These are phyloP conservation scores for Saccharomycopsis amapae DNA, from an alignment of 805 yeast species.

Conservation along the genomic window DNA sequence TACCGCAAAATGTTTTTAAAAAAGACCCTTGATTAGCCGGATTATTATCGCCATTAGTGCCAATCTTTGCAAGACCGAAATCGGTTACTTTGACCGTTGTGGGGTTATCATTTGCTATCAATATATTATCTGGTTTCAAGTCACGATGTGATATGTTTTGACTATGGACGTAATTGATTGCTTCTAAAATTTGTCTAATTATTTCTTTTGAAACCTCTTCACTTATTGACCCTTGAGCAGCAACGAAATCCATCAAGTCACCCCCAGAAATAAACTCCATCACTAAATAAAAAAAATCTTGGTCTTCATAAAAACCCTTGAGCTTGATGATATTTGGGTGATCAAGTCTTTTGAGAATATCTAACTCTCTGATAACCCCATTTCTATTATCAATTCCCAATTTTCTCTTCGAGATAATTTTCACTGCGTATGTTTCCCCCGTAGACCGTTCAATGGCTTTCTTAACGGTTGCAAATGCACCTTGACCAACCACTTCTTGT, in stretches of 20 bases:
- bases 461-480: constrained; percentile 96
- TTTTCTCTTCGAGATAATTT: constrained; percentile 77
- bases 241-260: constrained; percentile 95
- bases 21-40: constrained; percentile 54
- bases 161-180: constrained; percentile 80
- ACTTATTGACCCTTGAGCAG: constrained; percentile 84
- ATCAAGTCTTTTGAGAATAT: constrained; percentile 64
- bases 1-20: constrained; percentile 96
- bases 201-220: constrained; percentile 88
- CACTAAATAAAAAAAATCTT: constrained; percentile 71
- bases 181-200: constrained; percentile 74
- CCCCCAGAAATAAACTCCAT: constrained; percentile 98
- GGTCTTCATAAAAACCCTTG: constrained; percentile 80
- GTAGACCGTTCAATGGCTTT: constrained; percentile 81
- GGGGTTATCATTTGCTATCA: constrained; percentile 78
- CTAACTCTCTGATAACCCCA: constrained; percentile 82
- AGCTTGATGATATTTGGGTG: constrained; percentile 83
- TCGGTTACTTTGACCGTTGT: constrained; percentile 90
- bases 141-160: constrained; percentile 95
- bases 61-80: constrained; percentile 88
- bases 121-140: constrained; percentile 90
- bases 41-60: not conserved
- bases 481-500: constrained; percentile 87
- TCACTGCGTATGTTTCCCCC: constrained; percentile 84
- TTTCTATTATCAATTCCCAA: constrained; percentile 67